phyloP scores from a whole-genome alignment of 2,329 filamentous ascomycete species.

The Ramularia collo-cygni region DNA sequence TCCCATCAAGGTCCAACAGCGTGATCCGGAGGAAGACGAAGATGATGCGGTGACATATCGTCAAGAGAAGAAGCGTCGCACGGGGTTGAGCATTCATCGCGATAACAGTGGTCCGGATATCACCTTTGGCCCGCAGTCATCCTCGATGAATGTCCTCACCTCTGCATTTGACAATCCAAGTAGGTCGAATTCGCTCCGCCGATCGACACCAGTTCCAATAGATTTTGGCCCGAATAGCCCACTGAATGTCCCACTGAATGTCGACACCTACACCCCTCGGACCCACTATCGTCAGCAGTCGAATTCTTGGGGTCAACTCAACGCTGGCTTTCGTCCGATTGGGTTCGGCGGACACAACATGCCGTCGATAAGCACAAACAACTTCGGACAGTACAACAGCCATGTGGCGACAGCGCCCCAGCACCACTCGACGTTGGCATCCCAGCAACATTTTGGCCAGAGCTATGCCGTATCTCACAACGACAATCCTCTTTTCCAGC shows the following conservation, averaged over 20 bases:
- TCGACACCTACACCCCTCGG: no score
- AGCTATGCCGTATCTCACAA: constrained; percentile 1
- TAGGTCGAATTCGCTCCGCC: neutral
- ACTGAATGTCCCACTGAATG: no score
- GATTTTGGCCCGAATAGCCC: neutral
- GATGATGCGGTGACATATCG: constrained; percentile 30
- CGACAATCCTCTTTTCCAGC: constrained; percentile 10
- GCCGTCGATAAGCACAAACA: no score
- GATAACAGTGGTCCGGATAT: constrained; percentile 32
- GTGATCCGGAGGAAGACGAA: no score
- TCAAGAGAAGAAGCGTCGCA: constrained; percentile 29
- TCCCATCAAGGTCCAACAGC: no score
- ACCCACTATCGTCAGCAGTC: no score
- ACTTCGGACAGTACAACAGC: neutral
- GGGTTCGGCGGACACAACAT: no score
- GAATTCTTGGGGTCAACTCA: constrained; percentile 14
- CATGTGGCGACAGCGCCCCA: no score
- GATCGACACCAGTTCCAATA: neutral
- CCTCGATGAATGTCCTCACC: constrained; percentile 16
- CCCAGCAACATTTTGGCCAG: constrained; percentile 4
- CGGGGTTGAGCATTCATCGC: constrained; percentile 37
- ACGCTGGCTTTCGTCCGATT: constrained; percentile 11
- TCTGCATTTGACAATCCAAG: constrained; percentile 4
- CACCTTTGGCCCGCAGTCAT: constrained; percentile 24
- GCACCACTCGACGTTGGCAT: constrained; percentile 3